Evolutionary conservation across 305 asterid genomes (phyloP), one percentile per base, ranked within the genome.

Genomic region (Fraxinus dipetala): DNA sequence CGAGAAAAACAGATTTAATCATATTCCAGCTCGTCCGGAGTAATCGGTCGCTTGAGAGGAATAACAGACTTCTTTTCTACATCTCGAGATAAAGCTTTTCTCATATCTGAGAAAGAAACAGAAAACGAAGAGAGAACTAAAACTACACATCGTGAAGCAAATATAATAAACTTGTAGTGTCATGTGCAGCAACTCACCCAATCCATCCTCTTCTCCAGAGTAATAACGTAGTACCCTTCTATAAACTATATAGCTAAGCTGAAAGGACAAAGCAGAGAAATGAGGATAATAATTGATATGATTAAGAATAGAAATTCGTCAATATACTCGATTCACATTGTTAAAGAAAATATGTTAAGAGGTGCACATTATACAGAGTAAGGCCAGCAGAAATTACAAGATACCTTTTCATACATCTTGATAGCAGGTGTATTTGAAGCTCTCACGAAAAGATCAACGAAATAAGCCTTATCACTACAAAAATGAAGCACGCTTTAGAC

Each of bases 191-290:
- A 78, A 86, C 97, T 92, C 85, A 92, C 99, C 98, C 82, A 95
- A 87, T 0, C 97, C 99, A 89, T 95, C 98, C 85, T 95, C 98
- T 85, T 93, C 98, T 78, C 99, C 99, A 1, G 97, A 93, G 89
- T 92, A 94, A 85, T 94, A 94, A 14, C 92, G 94, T 43, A 92
- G 91, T 6, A 93, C 97, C 6, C 97, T 92, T 84, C 98, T 90
- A 76, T 92, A 94, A 30, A 94, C 93, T 73, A 94, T 83, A 78
- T 94, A 94, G 74, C 92, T 97, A 83, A 94, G 93, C 98, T 94
- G 95, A 79, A 80, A 59, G 67, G 80, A 48, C 28, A 63, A 79
- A 38, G 6, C 76, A 32, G n/a, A 61, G 10, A 61, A 48, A 28
- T 32, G 28, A 82, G 65, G 28, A 43, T 48, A 16, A 6, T 51